Evolutionary conservation across 2,329 filamentous ascomycete species (phyloP).

Genomic region (Neoscytalidium dimidiatum): DNA sequence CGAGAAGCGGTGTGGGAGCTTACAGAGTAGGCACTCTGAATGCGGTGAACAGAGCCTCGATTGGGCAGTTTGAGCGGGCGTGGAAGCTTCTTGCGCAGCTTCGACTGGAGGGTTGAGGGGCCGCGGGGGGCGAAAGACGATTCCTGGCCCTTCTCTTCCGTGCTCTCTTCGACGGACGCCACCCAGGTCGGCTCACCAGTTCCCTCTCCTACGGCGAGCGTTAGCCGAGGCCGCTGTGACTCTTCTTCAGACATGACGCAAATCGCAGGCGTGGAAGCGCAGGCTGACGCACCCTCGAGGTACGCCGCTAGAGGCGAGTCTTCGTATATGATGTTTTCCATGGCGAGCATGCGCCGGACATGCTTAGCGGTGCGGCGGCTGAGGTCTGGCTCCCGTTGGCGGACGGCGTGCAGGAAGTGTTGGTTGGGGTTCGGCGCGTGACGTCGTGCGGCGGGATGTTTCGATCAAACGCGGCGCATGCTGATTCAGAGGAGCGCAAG

Average conservation of each 20-base stretch:
- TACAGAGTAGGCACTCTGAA: slow-evolving; percentile 42
- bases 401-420: neutral
- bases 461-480: slow-evolving; percentile 16
- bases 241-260: slow-evolving; percentile 19
- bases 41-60: slow-evolving; percentile 38
- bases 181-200: slow-evolving; percentile 26
- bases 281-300: slow-evolving; percentile 70
- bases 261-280: slow-evolving; percentile 18
- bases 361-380: slow-evolving; percentile 23
- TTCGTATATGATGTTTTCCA: slow-evolving; percentile 88
- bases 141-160: neutral
- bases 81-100: slow-evolving; percentile 52
- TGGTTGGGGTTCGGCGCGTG: slow-evolving; percentile 7
- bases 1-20: slow-evolving; percentile 17
- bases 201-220: slow-evolving; percentile 33
- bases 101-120: slow-evolving; percentile 49
- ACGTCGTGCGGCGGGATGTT: slow-evolving; percentile 16
- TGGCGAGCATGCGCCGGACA: slow-evolving; percentile 38
- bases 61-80: slow-evolving; percentile 46
- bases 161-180: slow-evolving; percentile 8
- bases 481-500: slow-evolving; percentile 8
- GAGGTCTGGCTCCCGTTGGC: neutral
- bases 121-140: slow-evolving; percentile 54
- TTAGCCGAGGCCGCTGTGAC: slow-evolving; percentile 25
- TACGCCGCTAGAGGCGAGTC: slow-evolving; percentile 86